Percentiles rank a stretch among this genome's conserved stretches.
Evolutionary conservation across 1,284 basidiomycete species (phyloP).

Genomic region (Pascua guehoae): DNA sequence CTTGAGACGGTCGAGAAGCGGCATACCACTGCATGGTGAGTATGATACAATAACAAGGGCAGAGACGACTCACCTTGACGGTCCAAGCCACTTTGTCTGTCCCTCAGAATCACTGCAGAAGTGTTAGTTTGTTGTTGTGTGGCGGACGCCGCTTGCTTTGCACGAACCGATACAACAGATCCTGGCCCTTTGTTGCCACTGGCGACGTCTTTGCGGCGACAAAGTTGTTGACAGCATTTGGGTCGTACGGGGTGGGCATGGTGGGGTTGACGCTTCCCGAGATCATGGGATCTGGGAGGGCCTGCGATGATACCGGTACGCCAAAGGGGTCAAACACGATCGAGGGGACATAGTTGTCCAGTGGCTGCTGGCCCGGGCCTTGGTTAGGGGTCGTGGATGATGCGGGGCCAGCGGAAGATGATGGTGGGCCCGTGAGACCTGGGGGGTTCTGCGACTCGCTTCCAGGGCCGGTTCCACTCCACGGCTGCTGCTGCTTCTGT

Average conservation of each 20-base stretch:
- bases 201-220: no score
- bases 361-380: not conserved
- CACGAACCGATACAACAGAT: conserved; percentile 27
- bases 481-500: no score
- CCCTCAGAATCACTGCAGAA: conserved; percentile 24
- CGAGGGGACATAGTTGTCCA: conserved; percentile 15
- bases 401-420: not conserved
- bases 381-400: not conserved
- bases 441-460: no score
- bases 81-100: conserved; percentile 36
- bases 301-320: conserved; percentile 7
- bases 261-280: conserved; percentile 11
- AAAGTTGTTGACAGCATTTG: not conserved
- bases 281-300: conserved; percentile 8
- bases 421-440: not conserved
- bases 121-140: not conserved
- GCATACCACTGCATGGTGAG: conserved; percentile 26
- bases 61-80: conserved; percentile 9
- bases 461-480: no score
- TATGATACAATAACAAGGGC: no score
- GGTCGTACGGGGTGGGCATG: conserved; percentile 15
- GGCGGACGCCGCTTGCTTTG: not conserved
- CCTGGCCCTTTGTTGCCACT: conserved; percentile 12
- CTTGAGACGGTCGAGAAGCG: conserved; percentile 31
- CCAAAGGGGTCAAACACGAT: conserved; percentile 17